phyloP scores from a whole-genome alignment of 768 basidiomycete genomes.

The Asterophora parasitica region DNA sequence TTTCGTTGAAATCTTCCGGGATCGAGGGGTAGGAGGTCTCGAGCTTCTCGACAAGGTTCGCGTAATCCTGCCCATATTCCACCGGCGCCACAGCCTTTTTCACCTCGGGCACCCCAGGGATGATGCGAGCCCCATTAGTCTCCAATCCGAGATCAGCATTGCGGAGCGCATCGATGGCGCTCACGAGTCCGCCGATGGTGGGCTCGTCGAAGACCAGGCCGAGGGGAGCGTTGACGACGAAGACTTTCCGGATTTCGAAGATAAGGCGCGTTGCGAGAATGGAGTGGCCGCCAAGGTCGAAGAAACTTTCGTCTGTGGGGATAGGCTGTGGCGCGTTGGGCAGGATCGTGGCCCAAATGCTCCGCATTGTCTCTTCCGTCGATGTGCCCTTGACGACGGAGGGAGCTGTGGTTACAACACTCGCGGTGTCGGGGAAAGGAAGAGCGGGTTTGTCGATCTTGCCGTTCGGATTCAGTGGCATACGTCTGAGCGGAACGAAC shows the following conservation, averaged over 20 bases:
- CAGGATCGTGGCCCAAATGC: constrained; percentile 81
- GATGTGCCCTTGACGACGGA: constrained; percentile 42
- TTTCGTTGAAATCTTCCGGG: constrained; percentile 48
- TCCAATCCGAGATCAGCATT: constrained; percentile 71
- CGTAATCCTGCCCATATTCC: constrained; percentile 79
- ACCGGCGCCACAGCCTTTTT: constrained; percentile 29
- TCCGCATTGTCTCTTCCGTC: constrained; percentile 76
- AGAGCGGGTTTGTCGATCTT: constrained; percentile 98
- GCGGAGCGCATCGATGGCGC: constrained; percentile 68
- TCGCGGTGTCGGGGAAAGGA: constrained; percentile 96
- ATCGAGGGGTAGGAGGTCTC: constrained; percentile 57
- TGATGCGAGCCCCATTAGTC: background rate
- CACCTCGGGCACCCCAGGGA: constrained; percentile 10
- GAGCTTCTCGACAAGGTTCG: constrained; percentile 53
- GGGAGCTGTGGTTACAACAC: constrained; percentile 40
- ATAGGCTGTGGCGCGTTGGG: constrained; percentile 75
- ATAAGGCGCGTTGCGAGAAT: constrained; percentile 96
- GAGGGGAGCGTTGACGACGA: constrained; percentile 86
- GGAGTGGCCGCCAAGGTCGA: constrained; percentile 97
- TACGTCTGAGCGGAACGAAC: constrained; percentile 88
- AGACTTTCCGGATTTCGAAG: constrained; percentile 91
- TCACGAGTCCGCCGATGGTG: constrained; percentile 73
- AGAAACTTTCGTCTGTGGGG: constrained; percentile 91
- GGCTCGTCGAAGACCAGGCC: constrained; percentile 90
- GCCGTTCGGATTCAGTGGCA: constrained; percentile 98